Evolutionary conservation across 2,329 filamentous ascomycete genomes (phyloP), one percentile per base, ranked within the genome.

Genomic region (Monilinia vaccinii-corymbosi): DNA sequence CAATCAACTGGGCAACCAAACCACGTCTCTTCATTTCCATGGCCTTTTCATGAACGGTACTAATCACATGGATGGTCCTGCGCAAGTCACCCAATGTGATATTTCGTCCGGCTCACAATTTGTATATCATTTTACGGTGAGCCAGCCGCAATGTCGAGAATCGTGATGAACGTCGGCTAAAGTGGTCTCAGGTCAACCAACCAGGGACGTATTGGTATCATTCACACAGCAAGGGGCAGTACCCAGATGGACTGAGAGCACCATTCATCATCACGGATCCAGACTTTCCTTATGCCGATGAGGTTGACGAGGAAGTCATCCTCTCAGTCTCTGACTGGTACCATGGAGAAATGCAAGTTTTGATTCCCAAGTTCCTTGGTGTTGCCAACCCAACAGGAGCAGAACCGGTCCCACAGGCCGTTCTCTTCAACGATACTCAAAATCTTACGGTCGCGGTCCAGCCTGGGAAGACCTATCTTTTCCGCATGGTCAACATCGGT

Each of bases 191-290:
- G 78, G 68, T 78, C 16, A 70, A 83, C 52, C 86, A 89, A 74
- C 79, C 85, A 0, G 88, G 88, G 32, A 89, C 87, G 1, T 91
- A 89, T 72, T 91, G 88, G 88, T 92, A 91, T 64, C 83, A 86
- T 68, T 83, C 79, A 13, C 81, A 83, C 65, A 71, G 75, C 48
- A 73, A 74, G 61, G 78, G 76, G 9, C 79, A 82, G 64, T 85
- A 84, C 63, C 81, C 81, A 2, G 82, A 85, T 69, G 82, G 82
- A 6, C 74, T 83, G 34, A 78, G 82, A 40, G 81, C 77, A 3
- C 74, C 81, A 1, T 70, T 85, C 36, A 79, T 85, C 47, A 77
- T 85, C 25, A 76, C 79, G 36, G 81, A 84, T 63, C 76, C 76
- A 0, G 69, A 78, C 1, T 71, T 75, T 2, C 79, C 78, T 0